Base-by-base conservation (phyloP, 352 stramenopile genomes). In the Pythium brassicae region DNA sequence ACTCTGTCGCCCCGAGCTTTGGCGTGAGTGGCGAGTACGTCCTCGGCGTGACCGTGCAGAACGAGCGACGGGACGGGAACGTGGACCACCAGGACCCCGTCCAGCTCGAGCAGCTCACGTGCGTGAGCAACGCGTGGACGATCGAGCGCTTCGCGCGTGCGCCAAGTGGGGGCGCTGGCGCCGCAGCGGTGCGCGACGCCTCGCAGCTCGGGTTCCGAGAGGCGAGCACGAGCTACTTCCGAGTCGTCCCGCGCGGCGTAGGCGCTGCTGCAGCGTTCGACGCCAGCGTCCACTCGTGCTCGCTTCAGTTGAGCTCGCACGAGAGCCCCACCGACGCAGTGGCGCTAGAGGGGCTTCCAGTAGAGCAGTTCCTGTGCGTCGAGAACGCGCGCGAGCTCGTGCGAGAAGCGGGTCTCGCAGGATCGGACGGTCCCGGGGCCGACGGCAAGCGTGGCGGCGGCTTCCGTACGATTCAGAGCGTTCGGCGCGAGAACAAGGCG, bases 391-490 rank as follows among this genome's bases (percentile, higher is more conserved):
- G 58, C 6, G 65, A 77, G 20, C 57, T 89, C 10, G 63, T 77
- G 44, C 74, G 66, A 46, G 54, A 46, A 2, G 68, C 66, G 19
- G 26, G 15, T 25, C 49, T 51, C 11, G 51, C 39, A 9, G 35
- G 29, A 9, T 43, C 47, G 10, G 69, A 81, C 47, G 60, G 50
- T 27, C 61, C 72, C 6, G 52, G 52, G 14, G 73, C 49, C 27
- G 68, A 78, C 12, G 51, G 51, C n/a, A 82, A 78, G 47, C 69
- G 68, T 47, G 34, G 58, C 45, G 78, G 78, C 11, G 83, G 83
- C 3, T 82, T 94, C 9, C 83, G 85, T 12, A 89, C 85, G 10
- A 94, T 94, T 59, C 85, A 94, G 61, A 94, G 85, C 59, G 85
- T 94, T 23, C 71, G 85, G 39, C 76, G 85, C 46, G 80, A 91